A percentile compares a stretch with the other conserved stretches of the same genome.
Evolutionary conservation across 352 stramenopile species (phyloP).

Genomic region (Halophytophthora polymorphica): DNA sequence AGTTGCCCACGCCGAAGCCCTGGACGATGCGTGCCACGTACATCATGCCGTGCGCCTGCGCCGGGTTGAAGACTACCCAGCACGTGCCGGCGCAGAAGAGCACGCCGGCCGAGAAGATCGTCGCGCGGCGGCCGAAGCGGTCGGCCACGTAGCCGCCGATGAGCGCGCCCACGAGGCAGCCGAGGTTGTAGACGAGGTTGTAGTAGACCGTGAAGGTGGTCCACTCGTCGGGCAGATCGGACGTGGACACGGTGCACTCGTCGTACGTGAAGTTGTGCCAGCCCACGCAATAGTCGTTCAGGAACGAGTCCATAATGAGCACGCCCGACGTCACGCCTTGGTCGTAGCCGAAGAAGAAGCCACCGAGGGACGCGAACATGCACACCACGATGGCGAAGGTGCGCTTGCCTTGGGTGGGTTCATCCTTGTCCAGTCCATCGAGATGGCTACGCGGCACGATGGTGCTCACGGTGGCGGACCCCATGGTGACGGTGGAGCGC

Average conservation of each 20-base stretch:
- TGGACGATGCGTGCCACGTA: conserved; percentile 33
- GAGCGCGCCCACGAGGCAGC: conserved; percentile 31
- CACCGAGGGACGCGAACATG: conserved; percentile 25
- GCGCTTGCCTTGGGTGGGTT: conserved; percentile 23
- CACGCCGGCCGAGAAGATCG: conserved; percentile 31
- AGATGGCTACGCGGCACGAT: conserved; percentile 12
- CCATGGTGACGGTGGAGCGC: no score
- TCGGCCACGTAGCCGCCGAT: conserved; percentile 34
- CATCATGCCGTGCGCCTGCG: conserved; percentile 18
- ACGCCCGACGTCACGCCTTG: conserved; percentile 28
- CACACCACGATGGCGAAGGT: conserved; percentile 39
- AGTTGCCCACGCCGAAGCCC: conserved; percentile 31
- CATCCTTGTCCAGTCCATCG: conserved; percentile 11
- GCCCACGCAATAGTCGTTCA: conserved; percentile 36
- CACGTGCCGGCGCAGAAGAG: conserved; percentile 33
- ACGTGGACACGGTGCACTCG: conserved; percentile 16
- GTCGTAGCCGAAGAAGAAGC: no score
- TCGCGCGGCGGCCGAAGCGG: conserved; percentile 23
- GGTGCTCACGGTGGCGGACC: no score
- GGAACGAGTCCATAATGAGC: conserved; percentile 38
- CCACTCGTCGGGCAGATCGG: conserved; percentile 29
- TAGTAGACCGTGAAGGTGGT: conserved; percentile 34
- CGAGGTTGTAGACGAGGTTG: conserved; percentile 44
- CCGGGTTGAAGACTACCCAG: conserved; percentile 23
- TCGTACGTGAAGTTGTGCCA: conserved; percentile 40